phyloP scores from a whole-genome alignment of 768 basidiomycete genomes.

The Termitomyces sp. region DNA sequence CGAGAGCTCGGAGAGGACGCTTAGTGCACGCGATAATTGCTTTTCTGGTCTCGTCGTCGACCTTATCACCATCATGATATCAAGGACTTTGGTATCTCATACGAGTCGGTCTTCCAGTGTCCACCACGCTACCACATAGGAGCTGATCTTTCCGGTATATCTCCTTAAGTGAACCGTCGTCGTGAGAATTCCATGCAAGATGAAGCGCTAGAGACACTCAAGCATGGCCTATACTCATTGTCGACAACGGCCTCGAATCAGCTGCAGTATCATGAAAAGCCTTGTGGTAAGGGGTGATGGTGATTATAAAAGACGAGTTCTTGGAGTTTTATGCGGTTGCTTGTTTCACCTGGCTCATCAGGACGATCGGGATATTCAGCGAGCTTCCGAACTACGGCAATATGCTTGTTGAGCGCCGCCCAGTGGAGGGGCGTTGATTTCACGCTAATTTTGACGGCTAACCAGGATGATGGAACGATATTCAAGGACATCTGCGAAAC shows the following conservation, averaged over 20 bases:
- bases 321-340: too few species aligned
- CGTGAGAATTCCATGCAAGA: neutral
- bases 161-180: neutral
- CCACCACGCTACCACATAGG: neutral
- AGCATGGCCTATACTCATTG: neutral
- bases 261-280: too few species aligned
- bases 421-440: conserved; percentile 88
- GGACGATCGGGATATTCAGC: conserved; percentile 55
- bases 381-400: conserved; percentile 55
- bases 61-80: too few species aligned
- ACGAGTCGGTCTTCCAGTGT: too few species aligned
- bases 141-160: neutral
- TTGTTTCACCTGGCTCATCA: too few species aligned
- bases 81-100: too few species aligned
- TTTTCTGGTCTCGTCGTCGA: too few species aligned
- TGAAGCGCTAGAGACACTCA: neutral
- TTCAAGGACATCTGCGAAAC: conserved; percentile 63
- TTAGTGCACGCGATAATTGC: neutral
- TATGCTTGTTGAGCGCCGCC: conserved; percentile 84
- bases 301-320: too few species aligned
- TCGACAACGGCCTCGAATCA: neutral
- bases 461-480: conserved; percentile 50
- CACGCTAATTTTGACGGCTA: conserved; percentile 62
- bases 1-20: neutral
- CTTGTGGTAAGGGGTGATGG: too few species aligned